Evolutionary conservation across 495 filamentous ascomycete genomes (phyloP).

Genomic region (Trichoderma gamsii): DNA sequence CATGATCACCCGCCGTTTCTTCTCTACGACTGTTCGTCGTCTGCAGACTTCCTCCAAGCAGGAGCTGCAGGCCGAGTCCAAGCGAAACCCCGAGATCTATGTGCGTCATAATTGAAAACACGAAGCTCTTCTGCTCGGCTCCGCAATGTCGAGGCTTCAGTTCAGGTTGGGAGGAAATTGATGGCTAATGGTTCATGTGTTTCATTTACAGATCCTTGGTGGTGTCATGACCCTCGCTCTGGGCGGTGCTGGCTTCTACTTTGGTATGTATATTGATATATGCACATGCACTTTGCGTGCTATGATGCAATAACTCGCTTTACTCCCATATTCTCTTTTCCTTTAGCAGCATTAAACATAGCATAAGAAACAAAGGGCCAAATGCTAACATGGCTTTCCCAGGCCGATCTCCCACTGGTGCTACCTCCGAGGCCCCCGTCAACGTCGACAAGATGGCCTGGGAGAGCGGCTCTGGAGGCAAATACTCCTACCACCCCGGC

Average conservation of each 20-base stretch:
- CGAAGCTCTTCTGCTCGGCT: background rate
- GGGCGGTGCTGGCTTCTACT: conserved; percentile 81
- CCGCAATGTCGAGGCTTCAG: background rate
- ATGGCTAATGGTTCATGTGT: conserved; percentile 14
- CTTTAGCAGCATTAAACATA: background rate
- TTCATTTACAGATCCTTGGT: conserved; percentile 63
- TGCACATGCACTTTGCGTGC: background rate
- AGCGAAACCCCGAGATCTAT: conserved; percentile 49
- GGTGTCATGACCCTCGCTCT: conserved; percentile 89
- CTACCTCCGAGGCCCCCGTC: conserved; percentile 74
- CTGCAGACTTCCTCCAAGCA: conserved; percentile 32
- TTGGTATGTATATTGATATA: conserved; percentile 44
- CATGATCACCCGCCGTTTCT: conserved; percentile 39
- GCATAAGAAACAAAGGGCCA: conserved; percentile 12
- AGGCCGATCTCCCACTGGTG: conserved; percentile 80
- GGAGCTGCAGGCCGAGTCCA: conserved; percentile 41
- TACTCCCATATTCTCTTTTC: conserved; percentile 18
- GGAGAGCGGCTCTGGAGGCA: conserved; percentile 62
- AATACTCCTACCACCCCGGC: conserved; percentile 89
- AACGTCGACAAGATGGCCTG: conserved; percentile 81
- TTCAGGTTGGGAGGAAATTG: background rate
- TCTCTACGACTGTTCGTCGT: conserved; percentile 41
- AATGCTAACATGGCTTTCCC: conserved; percentile 23
- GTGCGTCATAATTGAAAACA: conserved; percentile 31
- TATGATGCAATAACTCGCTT: background rate